A percentile compares a stretch with the other conserved stretches of the same genome.
These are phyloP conservation scores for Circinella minor DNA, from an alignment of 371 early-diverging fungal species.

Conservation along the genomic window DNA sequence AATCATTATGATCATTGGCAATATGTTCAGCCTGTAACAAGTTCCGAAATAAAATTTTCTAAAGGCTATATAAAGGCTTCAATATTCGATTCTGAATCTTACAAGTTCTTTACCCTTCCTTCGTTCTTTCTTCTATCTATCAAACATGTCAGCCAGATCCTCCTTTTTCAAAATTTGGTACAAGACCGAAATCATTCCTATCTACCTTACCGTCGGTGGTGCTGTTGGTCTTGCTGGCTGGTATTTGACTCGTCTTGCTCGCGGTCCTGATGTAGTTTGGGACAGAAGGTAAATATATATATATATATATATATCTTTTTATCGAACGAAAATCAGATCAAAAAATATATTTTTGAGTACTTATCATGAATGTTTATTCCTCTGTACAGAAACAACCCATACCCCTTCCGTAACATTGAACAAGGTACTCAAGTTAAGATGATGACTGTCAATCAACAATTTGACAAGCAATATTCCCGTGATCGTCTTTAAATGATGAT, in stretches of 20 bases:
- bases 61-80: slow-evolving; percentile 4
- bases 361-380: neutral
- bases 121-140: slow-evolving; percentile 10
- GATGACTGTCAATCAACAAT: slow-evolving; percentile 58
- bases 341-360: no score
- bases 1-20: slow-evolving; percentile 1
- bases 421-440: slow-evolving; percentile 55
- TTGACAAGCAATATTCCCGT: slow-evolving; percentile 42
- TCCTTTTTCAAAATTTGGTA: slow-evolving; percentile 56
- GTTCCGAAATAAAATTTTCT: neutral
- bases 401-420: slow-evolving; percentile 57
- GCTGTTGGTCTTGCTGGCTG: slow-evolving; percentile 54
- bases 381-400: slow-evolving; percentile 35
- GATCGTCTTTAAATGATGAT: slow-evolving; percentile 28
- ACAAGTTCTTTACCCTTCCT: slow-evolving; percentile 4
- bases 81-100: neutral
- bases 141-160: slow-evolving; percentile 44
- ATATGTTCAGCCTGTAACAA: neutral
- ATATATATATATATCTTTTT: no score
- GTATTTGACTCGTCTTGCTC: slow-evolving; percentile 51
- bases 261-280: slow-evolving; percentile 58
- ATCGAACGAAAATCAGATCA: no score
- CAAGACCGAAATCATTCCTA: slow-evolving; percentile 54
- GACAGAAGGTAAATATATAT: slow-evolving; percentile 36
- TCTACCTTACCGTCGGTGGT: slow-evolving; percentile 49